Conservation (phyloP, 352 stramenopile genomes). For the Phytophthora pisi region DNA sequence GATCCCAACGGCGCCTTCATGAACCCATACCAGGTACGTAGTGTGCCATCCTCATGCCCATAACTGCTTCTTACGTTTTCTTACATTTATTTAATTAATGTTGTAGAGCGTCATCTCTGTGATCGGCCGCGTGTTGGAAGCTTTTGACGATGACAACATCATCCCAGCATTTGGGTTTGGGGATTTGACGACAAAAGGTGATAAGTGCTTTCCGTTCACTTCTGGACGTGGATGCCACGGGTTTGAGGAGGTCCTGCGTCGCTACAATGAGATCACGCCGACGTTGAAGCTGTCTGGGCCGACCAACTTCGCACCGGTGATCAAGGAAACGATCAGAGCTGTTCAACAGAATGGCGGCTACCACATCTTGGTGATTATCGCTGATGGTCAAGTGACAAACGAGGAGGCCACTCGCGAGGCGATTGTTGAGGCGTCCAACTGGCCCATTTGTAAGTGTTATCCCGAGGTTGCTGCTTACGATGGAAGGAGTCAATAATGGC, state of each 20-base stretch:
- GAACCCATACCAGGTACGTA: constrained; percentile 67
- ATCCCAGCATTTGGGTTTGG: constrained; percentile 80
- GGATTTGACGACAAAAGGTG: constrained; percentile 56
- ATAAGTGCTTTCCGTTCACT: constrained; percentile 50
- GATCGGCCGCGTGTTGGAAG: constrained; percentile 67
- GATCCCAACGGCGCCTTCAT: constrained; percentile 52
- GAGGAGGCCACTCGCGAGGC: constrained; percentile 60
- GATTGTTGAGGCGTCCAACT: constrained; percentile 74
- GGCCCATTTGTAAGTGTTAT: constrained; percentile 59
- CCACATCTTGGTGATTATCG: constrained; percentile 82
- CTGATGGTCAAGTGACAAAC: constrained; percentile 79
- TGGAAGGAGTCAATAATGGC: neutral
- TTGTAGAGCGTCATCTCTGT: constrained; percentile 64
- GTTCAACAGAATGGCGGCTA: constrained; percentile 58
- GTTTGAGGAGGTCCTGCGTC: constrained; percentile 58
- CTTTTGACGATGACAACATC: constrained; percentile 86
- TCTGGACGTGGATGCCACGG: constrained; percentile 47
- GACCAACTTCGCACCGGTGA: constrained; percentile 83
- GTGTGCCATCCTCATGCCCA: neutral
- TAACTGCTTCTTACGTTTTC: too few species aligned
- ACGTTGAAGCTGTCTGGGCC: constrained; percentile 65
- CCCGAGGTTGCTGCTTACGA: neutral
- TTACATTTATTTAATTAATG: neutral
- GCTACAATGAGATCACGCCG: constrained; percentile 66
- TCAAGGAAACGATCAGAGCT: constrained; percentile 55